These are phyloP conservation scores for Sugiyamaella boreocaroliniensis DNA, from an alignment of 805 yeast species.

Conservation along the genomic window DNA sequence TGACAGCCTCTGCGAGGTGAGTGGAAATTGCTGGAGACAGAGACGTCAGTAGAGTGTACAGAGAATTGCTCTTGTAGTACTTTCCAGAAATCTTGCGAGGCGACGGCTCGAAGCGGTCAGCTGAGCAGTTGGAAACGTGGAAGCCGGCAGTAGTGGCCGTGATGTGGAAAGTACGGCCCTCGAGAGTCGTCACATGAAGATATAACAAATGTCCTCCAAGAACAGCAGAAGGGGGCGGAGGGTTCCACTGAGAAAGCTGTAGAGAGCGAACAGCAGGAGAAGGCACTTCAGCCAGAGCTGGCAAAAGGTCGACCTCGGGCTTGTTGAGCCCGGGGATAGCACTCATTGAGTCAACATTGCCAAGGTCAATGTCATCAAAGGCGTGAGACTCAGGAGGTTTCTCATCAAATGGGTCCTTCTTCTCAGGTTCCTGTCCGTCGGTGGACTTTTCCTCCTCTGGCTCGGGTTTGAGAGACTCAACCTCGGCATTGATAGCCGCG, in stretches of 20 bases:
- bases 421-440: not conserved
- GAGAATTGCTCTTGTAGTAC: constrained; percentile 41
- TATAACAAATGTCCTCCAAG: constrained; percentile 75
- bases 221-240: constrained; percentile 60
- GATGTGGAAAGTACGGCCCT: constrained; percentile 70
- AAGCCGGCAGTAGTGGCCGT: constrained; percentile 79
- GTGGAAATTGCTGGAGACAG: constrained; percentile 57
- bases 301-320: constrained; percentile 6
- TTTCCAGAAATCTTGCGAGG: constrained; percentile 31
- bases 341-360: not conserved
- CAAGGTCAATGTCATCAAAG: constrained; percentile 16
- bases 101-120: constrained; percentile 63
- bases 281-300: not conserved
- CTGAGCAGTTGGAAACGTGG: constrained; percentile 63
- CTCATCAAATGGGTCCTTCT: not conserved
- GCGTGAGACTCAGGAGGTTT: constrained; percentile 12
- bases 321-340: constrained; percentile 14
- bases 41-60: constrained; percentile 54
- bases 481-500: constrained; percentile 13
- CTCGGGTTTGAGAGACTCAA: constrained; percentile 11
- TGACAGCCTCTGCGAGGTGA: constrained; percentile 41
- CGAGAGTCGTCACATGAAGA: constrained; percentile 67
- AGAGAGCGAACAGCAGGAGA: constrained; percentile 48
- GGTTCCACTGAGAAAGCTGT: constrained; percentile 76
- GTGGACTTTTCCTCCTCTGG: constrained; percentile 9